Evolutionary conservation across 1,284 basidiomycete species (phyloP), one percentile per base, ranked within the genome.

Genomic region (Porodaedalea pini): DNA sequence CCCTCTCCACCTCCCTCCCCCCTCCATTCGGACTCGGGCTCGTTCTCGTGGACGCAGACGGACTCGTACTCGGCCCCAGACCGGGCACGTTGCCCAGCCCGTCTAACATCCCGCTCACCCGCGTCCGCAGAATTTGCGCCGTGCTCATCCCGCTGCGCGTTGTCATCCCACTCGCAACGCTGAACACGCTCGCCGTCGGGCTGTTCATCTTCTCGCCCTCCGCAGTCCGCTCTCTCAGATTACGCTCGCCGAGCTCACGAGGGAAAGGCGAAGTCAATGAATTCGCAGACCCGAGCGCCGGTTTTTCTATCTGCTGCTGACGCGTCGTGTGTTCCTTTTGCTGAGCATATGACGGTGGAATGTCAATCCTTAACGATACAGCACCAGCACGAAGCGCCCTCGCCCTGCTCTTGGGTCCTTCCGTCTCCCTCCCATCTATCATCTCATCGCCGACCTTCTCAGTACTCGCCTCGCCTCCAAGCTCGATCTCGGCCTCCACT

Each of bases 151-250:
- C 54, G 44, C 52, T 54, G n/a, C 52, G 52, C 27, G 41, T 45
- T 7, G 52, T 54, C 52, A 21, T 29, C 4, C 23, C 40, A 23
- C 40, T 52, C 31, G 50, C 51, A n/a, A 55, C 37, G 32, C 52
- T 55, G 29, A 51, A 59, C 34, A 55, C 17, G 27, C 57, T 59
- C 23, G 37, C 52, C 23, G 57, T 59, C 36, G 57, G 57, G 34
- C 57, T 59, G 8, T 36, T 53, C 44, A 23, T 17, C 44, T 21
- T 47, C 11, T 32, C 52, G 19, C 57, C 39, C 4, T 37, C 37
- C 15, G 17, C 6, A 17, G 31, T 23, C 29, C 45, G 13, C 15
- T 52, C 31, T 15, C n/a, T 23, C 39, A 45, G n/a, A 15, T 27
- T 21, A 37, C 57, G 44, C 31, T 47, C 57, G 19, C 34, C 43